Evolutionary conservation across 2,329 filamentous ascomycete genomes (phyloP).

Genomic region (Cercospora beticola): DNA sequence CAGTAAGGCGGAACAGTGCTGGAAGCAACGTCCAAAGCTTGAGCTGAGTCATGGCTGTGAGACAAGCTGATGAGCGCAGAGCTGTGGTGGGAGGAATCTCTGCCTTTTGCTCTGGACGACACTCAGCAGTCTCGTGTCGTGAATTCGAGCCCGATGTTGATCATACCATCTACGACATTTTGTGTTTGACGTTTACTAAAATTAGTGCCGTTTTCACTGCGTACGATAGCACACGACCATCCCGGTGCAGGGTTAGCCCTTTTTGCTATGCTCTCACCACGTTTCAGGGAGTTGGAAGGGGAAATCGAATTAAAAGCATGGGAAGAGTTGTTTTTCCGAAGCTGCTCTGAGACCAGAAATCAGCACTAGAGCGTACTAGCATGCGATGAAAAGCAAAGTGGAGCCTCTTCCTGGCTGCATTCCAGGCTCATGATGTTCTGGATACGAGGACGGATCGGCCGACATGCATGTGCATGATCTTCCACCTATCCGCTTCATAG

Average conservation of each 20-base stretch:
- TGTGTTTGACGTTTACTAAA: background rate
- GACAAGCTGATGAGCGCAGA: background rate
- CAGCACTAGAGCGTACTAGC: background rate
- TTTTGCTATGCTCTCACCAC: background rate
- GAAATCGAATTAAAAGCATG: background rate
- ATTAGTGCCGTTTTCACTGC: background rate
- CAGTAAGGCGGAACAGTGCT: background rate
- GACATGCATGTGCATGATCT: background rate
- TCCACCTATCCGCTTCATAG: background rate
- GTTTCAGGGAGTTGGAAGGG: background rate
- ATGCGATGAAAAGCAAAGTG: background rate
- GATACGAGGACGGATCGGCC: background rate
- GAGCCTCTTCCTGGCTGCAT: background rate
- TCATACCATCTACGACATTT: background rate
- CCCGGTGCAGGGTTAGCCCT: background rate
- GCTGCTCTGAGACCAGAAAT: background rate
- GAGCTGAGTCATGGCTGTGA: background rate
- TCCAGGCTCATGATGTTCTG: background rate
- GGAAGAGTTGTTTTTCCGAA: background rate
- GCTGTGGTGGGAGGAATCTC: background rate
- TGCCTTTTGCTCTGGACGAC: background rate
- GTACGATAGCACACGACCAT: background rate
- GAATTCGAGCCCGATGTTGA: background rate
- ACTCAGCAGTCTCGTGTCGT: background rate
- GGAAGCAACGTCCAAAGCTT: conserved; percentile 3